Evolutionary conservation across 768 basidiomycete genomes (phyloP).

Genomic region (Kondoa malvinella): DNA sequence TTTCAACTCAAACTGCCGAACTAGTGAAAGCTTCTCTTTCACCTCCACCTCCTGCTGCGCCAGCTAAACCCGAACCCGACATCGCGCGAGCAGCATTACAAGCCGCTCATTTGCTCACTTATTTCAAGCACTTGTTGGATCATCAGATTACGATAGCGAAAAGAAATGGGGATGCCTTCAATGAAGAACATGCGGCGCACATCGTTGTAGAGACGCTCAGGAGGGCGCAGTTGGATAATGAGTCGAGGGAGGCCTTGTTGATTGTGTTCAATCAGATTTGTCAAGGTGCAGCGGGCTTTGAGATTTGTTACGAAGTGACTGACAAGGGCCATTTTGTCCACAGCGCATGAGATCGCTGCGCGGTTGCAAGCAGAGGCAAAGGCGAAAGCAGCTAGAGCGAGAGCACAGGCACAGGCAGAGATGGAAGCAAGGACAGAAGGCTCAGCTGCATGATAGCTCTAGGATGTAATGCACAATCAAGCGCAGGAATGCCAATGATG

Average conservation of each 20-base stretch:
- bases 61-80: background rate
- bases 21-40: background rate
- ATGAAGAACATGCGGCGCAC: background rate
- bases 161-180: background rate
- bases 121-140: background rate
- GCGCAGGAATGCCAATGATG: too few species aligned
- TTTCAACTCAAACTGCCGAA: background rate
- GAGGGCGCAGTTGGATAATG: background rate
- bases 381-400: background rate
- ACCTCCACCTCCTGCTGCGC: background rate
- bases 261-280: background rate
- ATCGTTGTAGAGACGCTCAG: background rate
- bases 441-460: too few species aligned
- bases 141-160: background rate
- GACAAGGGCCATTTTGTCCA: background rate
- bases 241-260: background rate
- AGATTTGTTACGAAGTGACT: background rate
- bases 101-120: background rate
- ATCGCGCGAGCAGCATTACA: background rate
- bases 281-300: background rate
- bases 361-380: background rate
- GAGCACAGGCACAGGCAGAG: background rate
- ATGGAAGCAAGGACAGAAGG: background rate
- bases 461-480: too few species aligned
- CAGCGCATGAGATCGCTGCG: background rate